phyloP scores from a whole-genome alignment of 108 stramenopile species.

The Fragilariopsis cylindrus region DNA sequence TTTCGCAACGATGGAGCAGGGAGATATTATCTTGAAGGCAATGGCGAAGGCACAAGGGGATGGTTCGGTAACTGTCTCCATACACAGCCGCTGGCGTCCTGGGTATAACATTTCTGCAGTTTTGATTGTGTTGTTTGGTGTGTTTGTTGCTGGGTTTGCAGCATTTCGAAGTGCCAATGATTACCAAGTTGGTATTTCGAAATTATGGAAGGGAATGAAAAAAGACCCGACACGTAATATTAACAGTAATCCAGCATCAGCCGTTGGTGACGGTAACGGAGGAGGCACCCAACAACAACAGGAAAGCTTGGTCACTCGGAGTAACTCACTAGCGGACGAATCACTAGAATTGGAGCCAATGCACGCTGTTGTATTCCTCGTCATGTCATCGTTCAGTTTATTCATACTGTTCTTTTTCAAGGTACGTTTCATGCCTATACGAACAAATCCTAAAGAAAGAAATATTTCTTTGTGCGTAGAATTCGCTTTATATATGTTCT shows the following conservation, averaged over 20 bases:
- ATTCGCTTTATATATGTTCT: background rate
- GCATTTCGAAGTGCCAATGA: conserved; percentile 55
- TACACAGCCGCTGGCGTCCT: conserved; percentile 53
- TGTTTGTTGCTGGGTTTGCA: conserved; percentile 62
- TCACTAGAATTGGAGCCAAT: conserved; percentile 70
- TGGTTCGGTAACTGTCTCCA: background rate
- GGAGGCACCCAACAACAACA: conserved; percentile 7
- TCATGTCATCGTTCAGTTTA: conserved; percentile 74
- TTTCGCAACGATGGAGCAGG: conserved; percentile 77
- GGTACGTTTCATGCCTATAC: conserved; percentile 20
- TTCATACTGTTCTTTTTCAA: conserved; percentile 88
- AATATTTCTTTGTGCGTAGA: background rate
- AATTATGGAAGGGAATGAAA: background rate
- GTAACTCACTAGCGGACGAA: conserved; percentile 40
- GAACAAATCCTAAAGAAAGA: background rate
- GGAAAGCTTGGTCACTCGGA: conserved; percentile 21
- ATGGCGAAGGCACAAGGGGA: background rate
- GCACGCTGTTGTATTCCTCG: conserved; percentile 82
- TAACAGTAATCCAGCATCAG: background rate
- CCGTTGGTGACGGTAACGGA: background rate
- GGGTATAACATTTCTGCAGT: conserved; percentile 54
- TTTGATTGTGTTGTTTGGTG: conserved; percentile 75
- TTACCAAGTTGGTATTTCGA: conserved; percentile 39
- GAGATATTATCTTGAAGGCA: conserved; percentile 34
- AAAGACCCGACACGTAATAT: background rate